Evolutionary conservation across 257 asterid genomes (phyloP).

Genomic region (Leptodermis oblonga): DNA sequence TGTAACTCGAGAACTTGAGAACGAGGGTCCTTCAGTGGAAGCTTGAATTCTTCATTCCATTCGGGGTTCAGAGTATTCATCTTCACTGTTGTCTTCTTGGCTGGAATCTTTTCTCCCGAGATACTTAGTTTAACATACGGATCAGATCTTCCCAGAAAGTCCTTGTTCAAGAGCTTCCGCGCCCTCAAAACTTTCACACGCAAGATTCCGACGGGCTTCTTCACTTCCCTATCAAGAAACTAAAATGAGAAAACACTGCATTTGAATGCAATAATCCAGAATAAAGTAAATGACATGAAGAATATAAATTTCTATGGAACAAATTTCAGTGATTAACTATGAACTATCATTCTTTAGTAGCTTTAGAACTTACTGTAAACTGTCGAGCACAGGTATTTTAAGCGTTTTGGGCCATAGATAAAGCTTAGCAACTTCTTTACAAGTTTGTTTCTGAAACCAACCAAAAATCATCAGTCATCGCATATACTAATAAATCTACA

Average conservation of each 20-base stretch:
- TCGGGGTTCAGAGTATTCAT: constrained; percentile 68
- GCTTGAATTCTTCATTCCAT: constrained; percentile 77
- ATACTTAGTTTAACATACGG: constrained; percentile 81
- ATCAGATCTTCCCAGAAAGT: constrained; percentile 61
- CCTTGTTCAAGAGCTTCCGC: constrained; percentile 54
- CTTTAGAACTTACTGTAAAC: constrained; percentile 51
- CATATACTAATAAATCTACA: neutral
- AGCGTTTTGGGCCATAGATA: constrained; percentile 70
- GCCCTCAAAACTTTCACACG: constrained; percentile 73
- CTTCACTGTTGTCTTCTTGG: constrained; percentile 61
- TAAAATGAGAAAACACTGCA: neutral
- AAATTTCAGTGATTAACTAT: neutral
- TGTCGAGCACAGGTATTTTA: constrained; percentile 63
- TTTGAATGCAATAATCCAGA: neutral
- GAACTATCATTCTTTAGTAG: neutral
- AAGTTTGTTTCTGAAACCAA: constrained; percentile 50
- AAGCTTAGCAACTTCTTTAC: constrained; percentile 49
- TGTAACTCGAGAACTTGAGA: constrained; percentile 57
- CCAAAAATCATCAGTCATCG: neutral
- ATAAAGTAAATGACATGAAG: neutral
- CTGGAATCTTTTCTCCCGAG: constrained; percentile 52
- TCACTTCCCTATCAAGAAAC: constrained; percentile 42
- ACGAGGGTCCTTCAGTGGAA: constrained; percentile 65
- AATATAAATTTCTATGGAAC: neutral
- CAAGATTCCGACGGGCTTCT: constrained; percentile 83